Conservation (phyloP, 495 filamentous ascomycete genomes). For the Penicillium diatomitis region DNA sequence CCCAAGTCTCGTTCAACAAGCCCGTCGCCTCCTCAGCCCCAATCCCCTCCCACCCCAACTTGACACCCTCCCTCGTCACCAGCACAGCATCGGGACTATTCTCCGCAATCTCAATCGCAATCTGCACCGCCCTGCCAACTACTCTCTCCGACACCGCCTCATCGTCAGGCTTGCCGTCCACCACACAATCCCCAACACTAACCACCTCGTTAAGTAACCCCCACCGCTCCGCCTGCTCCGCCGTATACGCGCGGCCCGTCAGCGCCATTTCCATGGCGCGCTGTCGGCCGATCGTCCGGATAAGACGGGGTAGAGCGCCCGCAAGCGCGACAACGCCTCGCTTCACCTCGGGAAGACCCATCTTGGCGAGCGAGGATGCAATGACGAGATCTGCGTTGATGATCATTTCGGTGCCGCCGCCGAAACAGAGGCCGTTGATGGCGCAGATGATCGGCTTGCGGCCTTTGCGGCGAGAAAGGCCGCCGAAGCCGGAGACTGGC, state of each 20-base stretch:
- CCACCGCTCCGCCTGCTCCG: slow-evolving; percentile 54
- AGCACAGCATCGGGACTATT: slow-evolving; percentile 72
- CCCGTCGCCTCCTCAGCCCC: slow-evolving; percentile 58
- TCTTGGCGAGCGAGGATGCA: slow-evolving; percentile 42
- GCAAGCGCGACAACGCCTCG: slow-evolving; percentile 64
- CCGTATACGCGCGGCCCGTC: slow-evolving; percentile 50
- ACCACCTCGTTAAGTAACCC: slow-evolving; percentile 65
- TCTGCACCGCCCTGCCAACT: slow-evolving; percentile 45
- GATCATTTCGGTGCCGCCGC: slow-evolving; percentile 69
- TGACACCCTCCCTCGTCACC: slow-evolving; percentile 58
- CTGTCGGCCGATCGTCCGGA: slow-evolving; percentile 56
- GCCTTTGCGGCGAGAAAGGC: slow-evolving; percentile 38
- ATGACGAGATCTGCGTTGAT: slow-evolving; percentile 66
- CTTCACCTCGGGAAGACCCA: slow-evolving; percentile 62
- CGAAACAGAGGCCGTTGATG: slow-evolving; percentile 62
- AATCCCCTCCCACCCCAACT: slow-evolving; percentile 60
- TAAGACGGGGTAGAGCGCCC: slow-evolving; percentile 63
- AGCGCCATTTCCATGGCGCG: slow-evolving; percentile 69
- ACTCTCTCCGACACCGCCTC: slow-evolving; percentile 18
- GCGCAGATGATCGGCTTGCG: slow-evolving; percentile 62
- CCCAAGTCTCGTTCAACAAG: slow-evolving; percentile 49
- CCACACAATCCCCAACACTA: slow-evolving; percentile 12
- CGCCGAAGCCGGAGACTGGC: slow-evolving; percentile 28
- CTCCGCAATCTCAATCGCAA: slow-evolving; percentile 29
- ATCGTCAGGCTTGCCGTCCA: slow-evolving; percentile 30